Percentiles rank a stretch among this genome's conserved stretches.
These are phyloP conservation scores for Recurvomyces mirabilis DNA, from an alignment of 495 filamentous ascomycete genomes.

Conservation along the genomic window DNA sequence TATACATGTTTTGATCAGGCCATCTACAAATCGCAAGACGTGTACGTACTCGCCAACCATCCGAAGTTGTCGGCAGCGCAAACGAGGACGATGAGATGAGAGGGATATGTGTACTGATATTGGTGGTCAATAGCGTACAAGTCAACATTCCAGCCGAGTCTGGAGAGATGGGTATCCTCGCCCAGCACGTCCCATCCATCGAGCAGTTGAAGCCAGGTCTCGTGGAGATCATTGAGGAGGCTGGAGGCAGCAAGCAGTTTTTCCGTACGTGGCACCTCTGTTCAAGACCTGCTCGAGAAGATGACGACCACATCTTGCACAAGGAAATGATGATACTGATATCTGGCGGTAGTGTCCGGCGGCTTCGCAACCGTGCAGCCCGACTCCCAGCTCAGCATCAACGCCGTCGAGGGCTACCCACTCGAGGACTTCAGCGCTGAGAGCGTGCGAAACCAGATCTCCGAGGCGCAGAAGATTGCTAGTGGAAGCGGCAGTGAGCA, in stretches of 20 bases:
- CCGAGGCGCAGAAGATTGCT: slow-evolving; percentile 91
- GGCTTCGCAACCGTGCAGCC: slow-evolving; percentile 97
- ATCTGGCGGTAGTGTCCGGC: slow-evolving; percentile 62
- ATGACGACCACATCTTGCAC: neutral
- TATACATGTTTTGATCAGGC: slow-evolving; percentile 34
- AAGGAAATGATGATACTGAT: neutral
- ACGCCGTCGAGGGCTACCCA: slow-evolving; percentile 87
- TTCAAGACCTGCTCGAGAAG: neutral
- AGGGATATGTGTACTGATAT: neutral
- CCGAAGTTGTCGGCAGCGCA: neutral
- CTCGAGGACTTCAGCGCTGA: slow-evolving; percentile 93
- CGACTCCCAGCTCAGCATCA: slow-evolving; percentile 89
- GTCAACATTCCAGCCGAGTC: slow-evolving; percentile 98
- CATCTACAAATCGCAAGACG: slow-evolving; percentile 65
- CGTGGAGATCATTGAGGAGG: slow-evolving; percentile 92
- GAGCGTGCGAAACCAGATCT: slow-evolving; percentile 64
- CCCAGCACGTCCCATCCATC: slow-evolving; percentile 96
- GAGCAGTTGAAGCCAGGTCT: slow-evolving; percentile 97
- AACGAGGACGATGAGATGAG: neutral
- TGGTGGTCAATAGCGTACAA: slow-evolving; percentile 54
- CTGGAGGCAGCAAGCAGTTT: slow-evolving; percentile 85
- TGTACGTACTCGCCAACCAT: slow-evolving; percentile 42
- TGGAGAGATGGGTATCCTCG: slow-evolving; percentile 98
- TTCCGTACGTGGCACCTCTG: slow-evolving; percentile 61
- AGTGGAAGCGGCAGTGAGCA: slow-evolving; percentile 85